phyloP scores from a whole-genome alignment of 2,329 filamentous ascomycete species.

The Cladophialophora carrionii region DNA sequence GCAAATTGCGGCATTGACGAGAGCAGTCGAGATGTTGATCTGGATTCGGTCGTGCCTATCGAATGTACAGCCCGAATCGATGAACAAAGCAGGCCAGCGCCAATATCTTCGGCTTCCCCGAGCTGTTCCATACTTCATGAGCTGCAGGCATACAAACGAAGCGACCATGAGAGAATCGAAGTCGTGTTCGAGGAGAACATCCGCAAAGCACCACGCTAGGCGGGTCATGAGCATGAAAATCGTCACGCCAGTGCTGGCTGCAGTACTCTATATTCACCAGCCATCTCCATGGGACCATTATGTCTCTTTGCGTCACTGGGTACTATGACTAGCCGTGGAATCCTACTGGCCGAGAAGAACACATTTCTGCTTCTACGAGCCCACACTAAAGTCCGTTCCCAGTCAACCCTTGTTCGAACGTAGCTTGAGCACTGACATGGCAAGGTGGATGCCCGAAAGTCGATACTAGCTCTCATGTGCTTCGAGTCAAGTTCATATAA shows the following conservation, averaged over 20 bases:
- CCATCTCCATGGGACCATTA: neutral
- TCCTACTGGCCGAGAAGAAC: neutral
- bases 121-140: neutral
- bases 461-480: no score
- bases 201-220: neutral
- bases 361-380: neutral
- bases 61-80: no score
- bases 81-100: no score
- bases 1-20: neutral
- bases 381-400: neutral
- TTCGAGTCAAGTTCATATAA: no score
- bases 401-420: neutral
- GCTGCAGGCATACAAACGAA: neutral
- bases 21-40: neutral
- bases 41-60: no score
- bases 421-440: neutral
- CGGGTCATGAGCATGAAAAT: neutral
- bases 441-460: no score
- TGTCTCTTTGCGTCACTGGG: neutral
- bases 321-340: neutral
- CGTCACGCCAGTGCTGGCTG: neutral
- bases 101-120: no score
- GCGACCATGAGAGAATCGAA: neutral
- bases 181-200: neutral
- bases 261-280: neutral